Evolutionary conservation across 2,329 filamentous ascomycete species (phyloP), one percentile per base, ranked within the genome.

Genomic region (Penicillium sp.): DNA sequence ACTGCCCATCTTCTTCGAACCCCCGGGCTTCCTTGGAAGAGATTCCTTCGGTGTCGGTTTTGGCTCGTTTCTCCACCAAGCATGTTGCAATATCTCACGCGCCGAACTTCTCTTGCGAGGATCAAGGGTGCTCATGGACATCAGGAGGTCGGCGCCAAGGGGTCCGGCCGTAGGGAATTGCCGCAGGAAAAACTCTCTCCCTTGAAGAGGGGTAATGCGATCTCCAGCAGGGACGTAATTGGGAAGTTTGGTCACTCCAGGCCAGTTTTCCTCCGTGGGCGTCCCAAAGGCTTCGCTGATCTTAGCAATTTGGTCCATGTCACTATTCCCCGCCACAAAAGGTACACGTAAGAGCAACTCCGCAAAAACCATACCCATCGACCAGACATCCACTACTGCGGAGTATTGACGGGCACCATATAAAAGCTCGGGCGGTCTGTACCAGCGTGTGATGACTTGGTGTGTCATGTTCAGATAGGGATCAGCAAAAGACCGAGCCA

Each of bases 361-460:
- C 28, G 92, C 93, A 65, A 99, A 94, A 11, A 99, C 91, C 68
- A 90, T 86, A 49, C 91, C 94, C 56, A 96, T 89, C 48, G 88
- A 92, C 93, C 94, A 99, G 58, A 99, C 81, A 70, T 99, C 94
- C 20, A 97, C 94, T 6, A 88, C 89, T 23, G 91, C 91, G 45
- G 86, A 87, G 77, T 99, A 99, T 75, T 94, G 90, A 57, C 85
- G 83, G 2, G 91, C 91, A 58, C 92, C 91, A 68, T 93, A 97
- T 61, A 97, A 85, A 21, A 99, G 83, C 78, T 99, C 94, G 0
- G 92, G 92, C 0, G 94, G 92, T 1, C 93, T 84, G 77, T 97
- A 99, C 91, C 94, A 99, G 62, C 91, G 86, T 18, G 94, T 99
- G 71, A 99, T 96, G 62, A 97, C 93, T 67, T 94, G 91, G 67